These are phyloP conservation scores for Hanseniaspora lindneri DNA, from an alignment of 805 yeast genomes.

Conservation along the genomic window DNA sequence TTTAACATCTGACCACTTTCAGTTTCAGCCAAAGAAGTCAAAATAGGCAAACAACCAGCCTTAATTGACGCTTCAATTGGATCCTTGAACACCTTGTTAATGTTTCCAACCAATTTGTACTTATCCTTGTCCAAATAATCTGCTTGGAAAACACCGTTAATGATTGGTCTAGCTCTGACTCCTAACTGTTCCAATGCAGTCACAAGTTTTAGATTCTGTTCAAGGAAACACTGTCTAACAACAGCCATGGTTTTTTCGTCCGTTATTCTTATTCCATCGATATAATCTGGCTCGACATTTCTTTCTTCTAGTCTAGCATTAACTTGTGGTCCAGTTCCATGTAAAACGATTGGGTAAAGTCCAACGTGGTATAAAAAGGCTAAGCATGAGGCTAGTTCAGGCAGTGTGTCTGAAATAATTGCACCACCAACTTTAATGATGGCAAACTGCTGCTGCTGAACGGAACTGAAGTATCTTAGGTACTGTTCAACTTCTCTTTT, in stretches of 20 bases:
- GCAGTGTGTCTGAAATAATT: constrained; percentile 85
- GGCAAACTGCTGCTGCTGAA: constrained; percentile 92
- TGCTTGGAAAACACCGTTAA: constrained; percentile 94
- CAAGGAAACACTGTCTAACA: constrained; percentile 87
- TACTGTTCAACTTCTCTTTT: constrained; percentile 97
- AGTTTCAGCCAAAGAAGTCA: constrained; percentile 94
- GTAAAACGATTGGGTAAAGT: constrained; percentile 87
- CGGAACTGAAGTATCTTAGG: constrained; percentile 90
- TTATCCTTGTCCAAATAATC: constrained; percentile 80
- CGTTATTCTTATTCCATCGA: constrained; percentile 93
- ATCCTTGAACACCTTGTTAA: constrained; percentile 72
- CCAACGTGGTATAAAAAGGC: constrained; percentile 97
- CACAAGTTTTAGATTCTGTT: constrained; percentile 87
- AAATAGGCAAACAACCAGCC: constrained; percentile 92
- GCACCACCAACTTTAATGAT: constrained; percentile 99
- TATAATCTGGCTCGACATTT: constrained; percentile 91
- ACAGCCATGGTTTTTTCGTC: constrained; percentile 91
- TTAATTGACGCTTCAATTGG: constrained; percentile 88
- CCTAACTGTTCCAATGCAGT: constrained; percentile 94
- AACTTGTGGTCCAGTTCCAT: constrained; percentile 98
- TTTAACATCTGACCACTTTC: constrained; percentile 92
- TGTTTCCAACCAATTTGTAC: constrained; percentile 85
- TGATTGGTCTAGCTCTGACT: constrained; percentile 95
- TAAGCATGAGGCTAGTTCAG: constrained; percentile 86
- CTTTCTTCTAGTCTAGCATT: constrained; percentile 84